phyloP scores from a whole-genome alignment of 1,284 basidiomycete species.

The Mycena sp. region DNA sequence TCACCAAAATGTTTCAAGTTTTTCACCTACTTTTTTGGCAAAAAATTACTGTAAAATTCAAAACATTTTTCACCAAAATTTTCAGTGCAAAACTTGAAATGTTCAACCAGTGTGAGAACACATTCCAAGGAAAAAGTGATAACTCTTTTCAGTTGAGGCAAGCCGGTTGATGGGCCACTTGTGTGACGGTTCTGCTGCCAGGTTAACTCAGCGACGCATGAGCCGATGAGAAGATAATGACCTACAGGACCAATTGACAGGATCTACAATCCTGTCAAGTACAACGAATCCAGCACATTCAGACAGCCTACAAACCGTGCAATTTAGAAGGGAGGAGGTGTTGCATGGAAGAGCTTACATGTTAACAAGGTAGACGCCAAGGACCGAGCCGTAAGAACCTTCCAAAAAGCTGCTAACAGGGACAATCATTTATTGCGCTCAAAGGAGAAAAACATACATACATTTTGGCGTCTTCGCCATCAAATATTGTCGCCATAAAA shows the following conservation, averaged over 20 bases:
- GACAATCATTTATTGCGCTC: background rate
- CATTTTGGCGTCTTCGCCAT: constrained; percentile 52
- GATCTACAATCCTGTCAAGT: constrained; percentile 38
- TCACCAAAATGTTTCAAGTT: no score
- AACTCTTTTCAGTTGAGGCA: constrained; percentile 41
- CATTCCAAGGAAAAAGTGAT: constrained; percentile 44
- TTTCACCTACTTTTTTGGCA: no score
- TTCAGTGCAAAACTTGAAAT: no score
- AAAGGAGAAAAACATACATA: constrained; percentile 33
- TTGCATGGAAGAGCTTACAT: constrained; percentile 30
- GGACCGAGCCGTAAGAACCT: constrained; percentile 35
- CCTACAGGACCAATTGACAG: constrained; percentile 42
- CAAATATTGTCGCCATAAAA: constrained; percentile 48
- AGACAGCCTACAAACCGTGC: constrained; percentile 29
- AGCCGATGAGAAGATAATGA: background rate
- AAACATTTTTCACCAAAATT: no score
- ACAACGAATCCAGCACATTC: constrained; percentile 32
- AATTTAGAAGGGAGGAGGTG: background rate
- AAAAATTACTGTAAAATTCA: no score
- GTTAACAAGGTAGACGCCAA: constrained; percentile 39
- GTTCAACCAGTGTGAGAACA: no score
- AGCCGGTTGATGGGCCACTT: constrained; percentile 46
- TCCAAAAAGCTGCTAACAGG: constrained; percentile 33
- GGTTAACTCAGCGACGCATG: background rate
- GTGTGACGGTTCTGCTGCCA: constrained; percentile 43